These are phyloP conservation scores for Phalaenopsis aphrodite DNA, from an alignment of 106 monocot species.

Conservation along the genomic window DNA sequence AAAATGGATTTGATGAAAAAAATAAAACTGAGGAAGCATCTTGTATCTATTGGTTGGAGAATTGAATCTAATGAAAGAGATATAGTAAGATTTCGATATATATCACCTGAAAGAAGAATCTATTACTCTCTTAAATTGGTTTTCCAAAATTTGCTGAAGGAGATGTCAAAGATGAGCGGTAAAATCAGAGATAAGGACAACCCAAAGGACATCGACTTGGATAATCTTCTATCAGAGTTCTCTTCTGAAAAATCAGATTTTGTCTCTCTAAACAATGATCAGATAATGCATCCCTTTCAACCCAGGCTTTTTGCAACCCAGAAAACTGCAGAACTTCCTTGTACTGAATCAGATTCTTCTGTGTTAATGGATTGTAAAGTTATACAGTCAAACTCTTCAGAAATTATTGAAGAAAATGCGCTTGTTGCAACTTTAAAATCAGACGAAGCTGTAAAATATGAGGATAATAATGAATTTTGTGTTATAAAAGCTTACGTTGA, in stretches of 20 bases:
- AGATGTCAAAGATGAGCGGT: neutral
- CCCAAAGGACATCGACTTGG: neutral
- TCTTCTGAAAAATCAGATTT: neutral
- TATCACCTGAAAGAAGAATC: slow-evolving; percentile 22
- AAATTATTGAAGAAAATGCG: neutral
- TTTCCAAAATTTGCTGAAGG: slow-evolving; percentile 2
- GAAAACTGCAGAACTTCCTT: neutral
- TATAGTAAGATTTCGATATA: slow-evolving; percentile 13
- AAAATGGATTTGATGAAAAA: neutral
- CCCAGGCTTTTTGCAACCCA: neutral
- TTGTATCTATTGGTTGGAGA: slow-evolving; percentile 38
- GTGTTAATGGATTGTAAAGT: neutral
- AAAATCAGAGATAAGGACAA: neutral
- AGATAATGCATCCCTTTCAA: neutral
- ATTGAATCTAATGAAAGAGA: slow-evolving; percentile 20
- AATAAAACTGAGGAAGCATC: slow-evolving; percentile 28
- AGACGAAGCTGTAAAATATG: neutral
- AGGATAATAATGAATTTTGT: neutral
- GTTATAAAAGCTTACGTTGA: slow-evolving; percentile 10
- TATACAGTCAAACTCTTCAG: neutral
- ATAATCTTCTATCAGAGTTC: neutral
- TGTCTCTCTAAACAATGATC: neutral
- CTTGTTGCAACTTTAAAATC: neutral
- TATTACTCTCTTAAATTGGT: slow-evolving; percentile 14
- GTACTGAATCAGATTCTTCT: neutral